Base-by-base conservation (phyloP, 2,329 filamentous ascomycete species). In the Beauveria sp. region DNA sequence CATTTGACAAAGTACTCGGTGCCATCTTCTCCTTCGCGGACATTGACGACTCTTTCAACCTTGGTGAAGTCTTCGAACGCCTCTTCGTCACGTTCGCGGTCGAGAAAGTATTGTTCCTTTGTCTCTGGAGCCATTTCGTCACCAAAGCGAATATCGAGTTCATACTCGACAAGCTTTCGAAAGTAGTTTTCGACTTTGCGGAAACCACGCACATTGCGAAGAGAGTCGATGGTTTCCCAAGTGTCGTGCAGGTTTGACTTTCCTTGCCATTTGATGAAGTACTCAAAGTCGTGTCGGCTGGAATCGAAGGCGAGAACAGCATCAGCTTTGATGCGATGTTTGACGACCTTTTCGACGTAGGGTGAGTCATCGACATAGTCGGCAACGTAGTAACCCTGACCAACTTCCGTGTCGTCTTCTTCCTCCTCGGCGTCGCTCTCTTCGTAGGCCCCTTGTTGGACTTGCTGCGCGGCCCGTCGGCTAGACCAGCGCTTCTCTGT, bases 181-280 rank as follows among this genome's bases (percentile, higher is more conserved):
- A 90, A 92, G 77, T 97, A 99, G 72, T 99, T 99, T 70, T 97
- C 94, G 8, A 99, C 82, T 62, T 92, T 92, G 54, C 92, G 90
- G 66, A 88, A 88, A 63, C 94, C 93, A 64, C 91, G 90, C 70
- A 88, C 89, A n/a, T 86, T 84, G 26, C 85, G 81, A 30, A 97
- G 83, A 22, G 80, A 83, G 60, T 90, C 86, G 62, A 88, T 87
- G 0, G 86, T 87, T 74, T 97, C 92, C 93, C 94, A 99, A 0
- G 92, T 96, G 61, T 96, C 90, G 77, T 99, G 94, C 67, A 96
- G 87, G 72, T 99, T 92, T 12, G 94, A 96, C 74, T 92, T 91
- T 66, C 88, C 91, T 74, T 97, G 91, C 94, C 96, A 99, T 77
- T 99, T 99, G 75, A 99, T 92, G 74, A 88, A 84, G 67, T 81